Conservation (phyloP, 2,329 filamentous ascomycete genomes). For the Alternaria sp. region DNA sequence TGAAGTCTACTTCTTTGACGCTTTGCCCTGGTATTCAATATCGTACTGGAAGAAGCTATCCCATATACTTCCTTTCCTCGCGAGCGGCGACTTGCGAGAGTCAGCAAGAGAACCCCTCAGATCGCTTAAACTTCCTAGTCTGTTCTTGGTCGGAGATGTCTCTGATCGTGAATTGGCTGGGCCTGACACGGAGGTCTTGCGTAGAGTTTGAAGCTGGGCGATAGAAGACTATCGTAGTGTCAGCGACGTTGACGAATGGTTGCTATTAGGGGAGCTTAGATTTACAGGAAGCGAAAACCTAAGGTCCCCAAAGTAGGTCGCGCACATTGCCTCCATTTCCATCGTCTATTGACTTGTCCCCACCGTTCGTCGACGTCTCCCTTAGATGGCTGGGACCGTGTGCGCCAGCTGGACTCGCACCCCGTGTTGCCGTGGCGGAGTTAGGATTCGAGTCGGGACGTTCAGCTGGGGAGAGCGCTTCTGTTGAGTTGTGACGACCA, state of each 20-base stretch:
- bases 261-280: conserved; percentile 37
- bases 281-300: conserved; percentile 42
- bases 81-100: conserved; percentile 10
- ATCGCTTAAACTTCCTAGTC: conserved; percentile 30
- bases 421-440: conserved; percentile 42
- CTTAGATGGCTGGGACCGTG: conserved; percentile 46
- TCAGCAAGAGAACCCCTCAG: conserved; percentile 10
- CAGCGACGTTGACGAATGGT: conserved; percentile 14
- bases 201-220: conserved; percentile 23
- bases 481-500: conserved; percentile 37
- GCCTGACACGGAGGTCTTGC: conserved; percentile 22
- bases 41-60: conserved; percentile 52
- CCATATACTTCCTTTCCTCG: conserved; percentile 47
- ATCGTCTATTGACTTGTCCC: conserved; percentile 35
- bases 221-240: conserved; percentile 17
- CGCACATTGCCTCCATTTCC: conserved; percentile 53
- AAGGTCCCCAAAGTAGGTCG: conserved; percentile 56
- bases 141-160: conserved; percentile 24
- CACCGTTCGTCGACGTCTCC: conserved; percentile 40
- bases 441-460: conserved; percentile 34
- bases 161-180: conserved; percentile 23
- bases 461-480: conserved; percentile 34
- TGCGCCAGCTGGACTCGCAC: conserved; percentile 42
- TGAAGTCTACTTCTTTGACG: conserved; percentile 37
- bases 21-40: conserved; percentile 50